Evolutionary conservation across 2,329 filamentous ascomycete species (phyloP).

Genomic region (Ceratocystis harringtonii): DNA sequence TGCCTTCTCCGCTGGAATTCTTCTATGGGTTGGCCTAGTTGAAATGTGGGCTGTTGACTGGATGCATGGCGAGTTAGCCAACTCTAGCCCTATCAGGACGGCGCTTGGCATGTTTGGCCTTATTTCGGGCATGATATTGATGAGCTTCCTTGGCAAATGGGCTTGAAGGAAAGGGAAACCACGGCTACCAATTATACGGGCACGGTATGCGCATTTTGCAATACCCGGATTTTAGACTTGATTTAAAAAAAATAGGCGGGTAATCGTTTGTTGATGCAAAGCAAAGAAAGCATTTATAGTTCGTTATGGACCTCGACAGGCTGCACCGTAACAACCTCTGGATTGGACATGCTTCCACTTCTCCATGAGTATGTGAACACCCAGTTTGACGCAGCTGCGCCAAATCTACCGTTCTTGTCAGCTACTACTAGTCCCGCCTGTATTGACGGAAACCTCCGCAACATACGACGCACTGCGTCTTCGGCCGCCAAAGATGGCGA

Average conservation of each 20-base stretch:
- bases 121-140: constrained; percentile 47
- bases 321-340: constrained; percentile 31
- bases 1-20: constrained; percentile 57
- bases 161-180: constrained; percentile 30
- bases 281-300: not conserved
- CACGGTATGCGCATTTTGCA: not conserved
- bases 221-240: not conserved
- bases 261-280: not conserved
- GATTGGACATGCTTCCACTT: constrained; percentile 32
- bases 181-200: not conserved
- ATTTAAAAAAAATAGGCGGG: not conserved
- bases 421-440: constrained; percentile 38
- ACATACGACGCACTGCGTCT: constrained; percentile 36
- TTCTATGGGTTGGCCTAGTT: constrained; percentile 65
- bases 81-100: constrained; percentile 35
- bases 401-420: constrained; percentile 34
- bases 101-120: constrained; percentile 37
- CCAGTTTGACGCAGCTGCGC: constrained; percentile 38
- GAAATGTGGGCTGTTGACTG: constrained; percentile 70
- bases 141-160: constrained; percentile 65
- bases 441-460: constrained; percentile 32
- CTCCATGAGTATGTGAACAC: constrained; percentile 39
- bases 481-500: constrained; percentile 33
- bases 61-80: constrained; percentile 44
- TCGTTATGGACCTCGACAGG: constrained; percentile 1